phyloP scores from a whole-genome alignment of 2,329 filamentous ascomycete genomes.

The Claviceps sp. region DNA sequence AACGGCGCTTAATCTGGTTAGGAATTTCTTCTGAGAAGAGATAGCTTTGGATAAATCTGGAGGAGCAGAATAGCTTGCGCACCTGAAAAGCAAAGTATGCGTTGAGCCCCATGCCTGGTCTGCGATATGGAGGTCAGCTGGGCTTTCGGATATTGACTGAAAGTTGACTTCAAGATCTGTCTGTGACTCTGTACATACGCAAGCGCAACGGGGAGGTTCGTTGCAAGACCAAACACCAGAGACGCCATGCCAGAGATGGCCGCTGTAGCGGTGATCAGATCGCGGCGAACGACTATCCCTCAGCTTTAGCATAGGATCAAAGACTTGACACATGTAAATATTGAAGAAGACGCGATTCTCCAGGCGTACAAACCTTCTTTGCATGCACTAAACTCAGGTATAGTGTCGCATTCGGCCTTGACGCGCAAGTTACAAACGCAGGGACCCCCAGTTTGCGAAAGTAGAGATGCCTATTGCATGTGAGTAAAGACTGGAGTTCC shows the following conservation, averaged over 20 bases:
- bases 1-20: neutral
- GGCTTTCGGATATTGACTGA: too few relatives aligned
- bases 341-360: too few relatives aligned
- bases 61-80: neutral
- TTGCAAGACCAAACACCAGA: constrained; percentile 65
- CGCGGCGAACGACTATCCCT: constrained; percentile 47
- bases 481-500: neutral
- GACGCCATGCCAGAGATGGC: constrained; percentile 63
- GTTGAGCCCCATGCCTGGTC: constrained; percentile 54
- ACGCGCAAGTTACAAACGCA: constrained; percentile 47
- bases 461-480: constrained; percentile 48
- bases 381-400: constrained; percentile 29
- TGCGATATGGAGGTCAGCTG: constrained; percentile 16
- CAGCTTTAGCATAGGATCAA: constrained; percentile 3
- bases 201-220: constrained; percentile 53
- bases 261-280: constrained; percentile 74
- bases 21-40: neutral
- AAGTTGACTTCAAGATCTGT: neutral
- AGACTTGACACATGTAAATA: neutral
- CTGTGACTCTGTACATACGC: constrained; percentile 15
- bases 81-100: constrained; percentile 53
- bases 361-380: constrained; percentile 26
- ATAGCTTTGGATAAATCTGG: neutral
- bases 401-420: constrained; percentile 34
- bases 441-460: constrained; percentile 63